Conservation (phyloP, 1,284 basidiomycete genomes). For the Puccinia hordei region DNA sequence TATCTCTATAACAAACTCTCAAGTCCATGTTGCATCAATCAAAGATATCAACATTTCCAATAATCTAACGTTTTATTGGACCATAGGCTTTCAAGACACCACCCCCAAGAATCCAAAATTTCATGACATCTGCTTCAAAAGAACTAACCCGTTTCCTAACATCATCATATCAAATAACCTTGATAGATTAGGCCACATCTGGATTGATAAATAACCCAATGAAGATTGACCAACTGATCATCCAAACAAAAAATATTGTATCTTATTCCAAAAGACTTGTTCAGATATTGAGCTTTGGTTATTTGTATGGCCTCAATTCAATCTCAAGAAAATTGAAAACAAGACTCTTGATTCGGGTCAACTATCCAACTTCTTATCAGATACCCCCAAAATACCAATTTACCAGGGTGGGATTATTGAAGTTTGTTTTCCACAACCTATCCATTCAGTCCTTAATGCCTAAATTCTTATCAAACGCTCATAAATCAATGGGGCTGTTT, state of each 20-base stretch:
- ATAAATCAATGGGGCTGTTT: background rate
- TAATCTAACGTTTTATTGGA: background rate
- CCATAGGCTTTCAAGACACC: constrained; percentile 41
- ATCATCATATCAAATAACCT: constrained; percentile 26
- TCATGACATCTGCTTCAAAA: constrained; percentile 26
- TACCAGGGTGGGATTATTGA: constrained; percentile 34
- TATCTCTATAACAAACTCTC: background rate
- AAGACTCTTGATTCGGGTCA: background rate
- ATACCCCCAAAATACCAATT: constrained; percentile 36
- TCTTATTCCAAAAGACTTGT: constrained; percentile 46
- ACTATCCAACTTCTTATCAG: constrained; percentile 6
- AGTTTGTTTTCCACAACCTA: background rate
- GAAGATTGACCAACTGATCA: background rate
- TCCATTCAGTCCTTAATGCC: background rate
- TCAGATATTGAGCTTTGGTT: constrained; percentile 19
- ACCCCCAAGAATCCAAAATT: constrained; percentile 15
- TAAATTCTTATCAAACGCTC: background rate
- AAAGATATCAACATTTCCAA: background rate
- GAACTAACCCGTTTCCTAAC: constrained; percentile 34
- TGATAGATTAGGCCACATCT: constrained; percentile 16
- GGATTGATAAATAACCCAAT: constrained; percentile 18
- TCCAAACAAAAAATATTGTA: constrained; percentile 3
- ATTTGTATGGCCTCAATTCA: constrained; percentile 39
- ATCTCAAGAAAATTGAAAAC: constrained; percentile 17
- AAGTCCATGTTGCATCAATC: constrained; percentile 7